Evolutionary conservation across 805 yeast genomes (phyloP), one percentile per base, ranked within the genome.

Genomic region (Lachancea cidri): DNA sequence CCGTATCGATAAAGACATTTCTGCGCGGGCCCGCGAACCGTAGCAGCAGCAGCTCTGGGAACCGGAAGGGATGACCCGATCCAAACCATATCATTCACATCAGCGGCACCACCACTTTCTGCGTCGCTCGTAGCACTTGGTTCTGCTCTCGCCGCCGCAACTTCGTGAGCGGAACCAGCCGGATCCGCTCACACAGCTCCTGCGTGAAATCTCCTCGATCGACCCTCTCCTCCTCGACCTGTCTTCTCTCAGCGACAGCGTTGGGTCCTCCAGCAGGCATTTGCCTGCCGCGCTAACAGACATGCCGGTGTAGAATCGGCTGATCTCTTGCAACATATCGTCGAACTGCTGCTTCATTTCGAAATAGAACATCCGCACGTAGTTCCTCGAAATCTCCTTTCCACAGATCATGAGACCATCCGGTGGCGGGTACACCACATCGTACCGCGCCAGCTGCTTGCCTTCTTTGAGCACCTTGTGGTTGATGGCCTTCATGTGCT

Each of bases 41-140:
- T 30, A 42, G 33, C 17, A 33, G 17, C 15, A 22, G 25, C 3
- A 42, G 25, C 15, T 42, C 45, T 11, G 41, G 36, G 15, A 27
- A 37, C 2, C 39, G n/a, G 22, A 37, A 42, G 2, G 39, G 42
- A 27, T 22, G 29, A n/a, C 41, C 45, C n/a, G 36, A 7, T 4
- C 39, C 33, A 22, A 42, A 37, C 27, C 36, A 42, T 6, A 42
- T 29, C 38, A 37, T 39, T 41, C 45, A 37, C 42, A 42, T 33
- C 3, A 42, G 9, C 22, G 24, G 32, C 3, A 42, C 32, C 19
- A 32, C 29, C 35, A 37, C 33, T 20, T 37, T 32, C 22, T 18
- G 19, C 15, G 37, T 38, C n/a, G 36, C 35, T 13, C 15, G 18
- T 17, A 42, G 33, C 24, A 36, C 39, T n/a, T n/a, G n/a, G n/a